These are phyloP conservation scores for Ustilago nuda DNA, from an alignment of 1,284 basidiomycete genomes.

Conservation along the genomic window DNA sequence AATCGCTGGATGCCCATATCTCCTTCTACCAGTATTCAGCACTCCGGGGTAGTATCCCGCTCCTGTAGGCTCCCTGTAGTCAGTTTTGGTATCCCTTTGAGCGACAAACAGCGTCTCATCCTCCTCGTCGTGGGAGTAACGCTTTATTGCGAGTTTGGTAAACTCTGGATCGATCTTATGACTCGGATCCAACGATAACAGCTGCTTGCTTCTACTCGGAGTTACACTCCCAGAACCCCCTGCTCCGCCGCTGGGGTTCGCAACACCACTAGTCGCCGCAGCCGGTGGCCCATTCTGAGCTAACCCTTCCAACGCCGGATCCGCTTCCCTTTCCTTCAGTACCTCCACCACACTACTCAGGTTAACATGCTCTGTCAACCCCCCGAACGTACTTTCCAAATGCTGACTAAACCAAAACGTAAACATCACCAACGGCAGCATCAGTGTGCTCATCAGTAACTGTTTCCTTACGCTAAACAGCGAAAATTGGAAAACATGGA, in stretches of 20 bases:
- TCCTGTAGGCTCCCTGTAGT: slow-evolving; percentile 61
- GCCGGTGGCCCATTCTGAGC: slow-evolving; percentile 37
- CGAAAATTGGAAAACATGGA: slow-evolving; percentile 67
- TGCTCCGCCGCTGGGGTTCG: neutral
- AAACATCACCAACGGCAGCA: slow-evolving; percentile 80
- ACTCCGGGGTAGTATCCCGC: slow-evolving; percentile 60
- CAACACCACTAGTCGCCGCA: slow-evolving; percentile 15
- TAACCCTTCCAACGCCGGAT: slow-evolving; percentile 32
- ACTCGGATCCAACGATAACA: slow-evolving; percentile 32
- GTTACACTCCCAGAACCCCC: slow-evolving; percentile 14
- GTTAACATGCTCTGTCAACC: slow-evolving; percentile 79
- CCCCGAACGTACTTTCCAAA: slow-evolving; percentile 78
- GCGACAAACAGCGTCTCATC: slow-evolving; percentile 93
- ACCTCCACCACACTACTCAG: slow-evolving; percentile 58
- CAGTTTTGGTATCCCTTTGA: slow-evolving; percentile 61
- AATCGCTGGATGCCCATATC: slow-evolving; percentile 66
- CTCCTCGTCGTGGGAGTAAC: slow-evolving; percentile 78
- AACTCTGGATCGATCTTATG: slow-evolving; percentile 42
- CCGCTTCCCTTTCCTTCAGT: slow-evolving; percentile 23
- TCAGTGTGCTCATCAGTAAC: slow-evolving; percentile 79
- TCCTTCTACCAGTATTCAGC: slow-evolving; percentile 51
- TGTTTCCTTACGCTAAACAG: slow-evolving; percentile 87
- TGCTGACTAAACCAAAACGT: slow-evolving; percentile 85
- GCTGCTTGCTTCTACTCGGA: slow-evolving; percentile 27
- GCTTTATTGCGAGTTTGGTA: slow-evolving; percentile 73